Evolutionary conservation across 129 eudicot species (phyloP), one percentile per base, ranked within the genome.

Genomic region (Lactuca saligna): DNA sequence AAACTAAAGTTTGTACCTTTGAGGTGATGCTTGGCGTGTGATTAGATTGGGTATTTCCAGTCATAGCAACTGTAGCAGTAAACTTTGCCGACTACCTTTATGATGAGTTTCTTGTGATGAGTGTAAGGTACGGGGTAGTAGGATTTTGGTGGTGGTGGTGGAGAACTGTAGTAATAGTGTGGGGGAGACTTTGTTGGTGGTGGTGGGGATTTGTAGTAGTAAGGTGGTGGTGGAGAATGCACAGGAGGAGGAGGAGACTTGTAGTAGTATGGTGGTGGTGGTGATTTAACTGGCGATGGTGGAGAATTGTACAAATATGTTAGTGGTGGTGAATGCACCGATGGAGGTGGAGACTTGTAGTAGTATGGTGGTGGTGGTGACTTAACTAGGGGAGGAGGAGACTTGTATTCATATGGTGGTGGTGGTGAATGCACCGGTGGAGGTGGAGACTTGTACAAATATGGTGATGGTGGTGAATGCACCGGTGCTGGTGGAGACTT

Each of bases 51-150:
- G 74, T 82, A 46, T 57, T 62, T 76, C 87, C 84, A 82, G 46
- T 85, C 90, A 50, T 85, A 85, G 63, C 90, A 85, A 48, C 78
- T 76, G 46, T 79, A 79, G 59, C 90, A 85, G 65, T 85, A 85
- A 8, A 85, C 87, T 71, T 85, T 85, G 34, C 90, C 90, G 17
- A 85, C 82, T 0, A 76, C 90, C 59, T 85, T 85, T 0, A 85
- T 78, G 0, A 79, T 76, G 1, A 59, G 16, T 46, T 65, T 7
- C 55, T 75, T 84, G 69, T 37, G 83, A 50, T 70, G 79, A 33
- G 78, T 83, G 70, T 72, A 66, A 34, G 68, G 86, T 65, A 60
- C 66, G 33, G 68, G 73, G 61, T 46, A 41, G 80, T 82, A 82
- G 1, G 87, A 79, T 3, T 85, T 71, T 17, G 83, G 79, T 13